Conservation (phyloP, 768 basidiomycete genomes). For the Rhodotorula paludigena region DNA sequence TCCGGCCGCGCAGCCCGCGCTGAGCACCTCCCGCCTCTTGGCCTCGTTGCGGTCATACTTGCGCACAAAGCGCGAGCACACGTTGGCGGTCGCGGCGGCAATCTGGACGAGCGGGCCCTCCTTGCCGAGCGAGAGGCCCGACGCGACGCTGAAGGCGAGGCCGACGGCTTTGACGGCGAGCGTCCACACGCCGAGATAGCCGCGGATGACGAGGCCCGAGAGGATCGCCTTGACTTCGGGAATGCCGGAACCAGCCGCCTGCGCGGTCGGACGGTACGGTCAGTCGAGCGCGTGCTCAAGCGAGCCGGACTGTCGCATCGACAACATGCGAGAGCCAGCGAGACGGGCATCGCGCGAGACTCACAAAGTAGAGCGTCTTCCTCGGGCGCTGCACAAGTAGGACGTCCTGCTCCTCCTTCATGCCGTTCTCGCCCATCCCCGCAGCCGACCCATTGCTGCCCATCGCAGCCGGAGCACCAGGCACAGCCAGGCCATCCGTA, state of each 20-base stretch:
- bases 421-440: not conserved
- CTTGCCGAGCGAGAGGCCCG: constrained; percentile 76
- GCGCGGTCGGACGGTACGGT: too few relatives aligned
- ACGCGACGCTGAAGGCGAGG: constrained; percentile 82
- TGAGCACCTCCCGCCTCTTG: constrained; percentile 88
- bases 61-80: constrained; percentile 71
- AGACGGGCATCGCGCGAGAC: too few relatives aligned
- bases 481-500: too few relatives aligned
- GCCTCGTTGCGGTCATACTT: constrained; percentile 98
- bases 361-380: constrained; percentile 37
- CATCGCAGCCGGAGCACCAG: too few relatives aligned
- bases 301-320: too few relatives aligned
- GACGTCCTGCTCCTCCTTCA: not conserved
- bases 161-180: constrained; percentile 73
- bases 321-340: too few relatives aligned
- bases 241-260: constrained; percentile 87
- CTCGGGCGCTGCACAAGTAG: constrained; percentile 13
- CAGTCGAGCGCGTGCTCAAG: not conserved
- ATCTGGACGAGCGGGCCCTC: constrained; percentile 91
- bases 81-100: constrained; percentile 86
- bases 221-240: constrained; percentile 95
- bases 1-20: constrained; percentile 89
- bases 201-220: constrained; percentile 67
- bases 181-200: constrained; percentile 85
- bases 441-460: too few relatives aligned